Base-by-base conservation (phyloP, 1,284 basidiomycete species). In the Ceratobasidium sp. region DNA sequence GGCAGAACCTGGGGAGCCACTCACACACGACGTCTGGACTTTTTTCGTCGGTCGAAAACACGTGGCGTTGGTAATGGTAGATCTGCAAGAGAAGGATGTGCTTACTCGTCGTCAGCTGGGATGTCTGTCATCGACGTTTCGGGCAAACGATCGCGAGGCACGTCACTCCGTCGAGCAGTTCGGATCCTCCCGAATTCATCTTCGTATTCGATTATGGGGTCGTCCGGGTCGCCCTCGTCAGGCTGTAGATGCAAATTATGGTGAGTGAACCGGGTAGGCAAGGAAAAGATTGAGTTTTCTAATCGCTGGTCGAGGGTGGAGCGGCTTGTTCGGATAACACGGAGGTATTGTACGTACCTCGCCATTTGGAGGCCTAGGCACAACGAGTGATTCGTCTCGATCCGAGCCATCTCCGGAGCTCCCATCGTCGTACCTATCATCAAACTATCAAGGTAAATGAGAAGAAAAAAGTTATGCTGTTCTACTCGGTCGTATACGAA, bases 161-260 rank as follows among this genome's bases (percentile, higher is more conserved):
- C 85, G 76, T 94, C 90, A 16, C 92, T 93, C 21, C 85, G 84
- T 52, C 83, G 85, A 18, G 86, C 86, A 1, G 85, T 90, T 65
- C 92, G 84, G 26, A 88, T 79, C 21, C 94, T 87, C 21, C 94
- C 94, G 78, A 93, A 93, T 77, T 96, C 94, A 76, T 96, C 94
- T 76, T 89, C 86, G 75, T 92, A 94, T 79, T 96, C 93, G 16
- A 96, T 84, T 46, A 93, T 81, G 9, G 92, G 91, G 77, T 94
- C 92, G 72, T 89, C 85, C n/a, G 76, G 70, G 32, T 61, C 55
- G 18, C 18, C 43, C 18, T n/a, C 18, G 21, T 50, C 21, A 28
- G 48, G 21, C 32, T 73, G 39, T 18, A 45, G 43, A 10, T 52
- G 43, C 18, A 53, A 23, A 41, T 67, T 36, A 52, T 67, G 46